These are phyloP conservation scores for Phytopythium aichiense DNA, from an alignment of 352 stramenopile species.

Conservation along the genomic window DNA sequence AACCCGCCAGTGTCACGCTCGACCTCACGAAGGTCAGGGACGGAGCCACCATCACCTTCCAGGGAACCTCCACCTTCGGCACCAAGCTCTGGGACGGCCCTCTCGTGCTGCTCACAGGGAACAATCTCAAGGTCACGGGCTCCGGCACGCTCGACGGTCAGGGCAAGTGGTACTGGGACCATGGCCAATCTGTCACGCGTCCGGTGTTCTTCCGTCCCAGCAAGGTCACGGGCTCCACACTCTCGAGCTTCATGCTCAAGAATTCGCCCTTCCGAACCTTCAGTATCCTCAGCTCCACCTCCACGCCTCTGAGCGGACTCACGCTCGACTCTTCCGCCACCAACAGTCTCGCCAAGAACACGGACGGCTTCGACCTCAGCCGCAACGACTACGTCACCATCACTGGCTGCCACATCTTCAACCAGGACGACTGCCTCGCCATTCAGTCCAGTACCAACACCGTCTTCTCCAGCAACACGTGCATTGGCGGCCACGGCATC, in stretches of 20 bases:
- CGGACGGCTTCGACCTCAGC: slow-evolving; percentile 25
- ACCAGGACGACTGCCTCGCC: too few relatives aligned
- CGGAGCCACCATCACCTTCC: slow-evolving; percentile 28
- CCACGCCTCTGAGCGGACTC: slow-evolving; percentile 14
- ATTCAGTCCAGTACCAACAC: slow-evolving; percentile 23
- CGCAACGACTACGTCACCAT: slow-evolving; percentile 20
- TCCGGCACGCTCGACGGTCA: slow-evolving; percentile 36
- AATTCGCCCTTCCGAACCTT: slow-evolving; percentile 20
- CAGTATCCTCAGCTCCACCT: slow-evolving; percentile 15
- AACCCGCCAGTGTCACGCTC: slow-evolving; percentile 25
- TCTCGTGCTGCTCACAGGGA: slow-evolving; percentile 24
- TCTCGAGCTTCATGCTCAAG: slow-evolving; percentile 20
- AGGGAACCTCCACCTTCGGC: slow-evolving; percentile 29
- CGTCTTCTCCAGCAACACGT: slow-evolving; percentile 12
- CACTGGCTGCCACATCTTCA: slow-evolving; percentile 14
- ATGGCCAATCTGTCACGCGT: slow-evolving; percentile 18
- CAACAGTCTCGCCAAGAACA: too few relatives aligned
- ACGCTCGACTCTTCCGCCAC: slow-evolving; percentile 22
- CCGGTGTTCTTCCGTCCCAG: slow-evolving; percentile 32
- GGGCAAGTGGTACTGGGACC: slow-evolving; percentile 31
- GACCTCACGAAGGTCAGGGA: slow-evolving; percentile 24
- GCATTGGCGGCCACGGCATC: slow-evolving; percentile 18
- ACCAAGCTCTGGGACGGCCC: slow-evolving; percentile 27
- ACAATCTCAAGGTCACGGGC: slow-evolving; percentile 23
- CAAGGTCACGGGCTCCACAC: slow-evolving; percentile 6